Base-by-base conservation (phyloP, 1,284 basidiomycete genomes). In the Irpex sp. region DNA sequence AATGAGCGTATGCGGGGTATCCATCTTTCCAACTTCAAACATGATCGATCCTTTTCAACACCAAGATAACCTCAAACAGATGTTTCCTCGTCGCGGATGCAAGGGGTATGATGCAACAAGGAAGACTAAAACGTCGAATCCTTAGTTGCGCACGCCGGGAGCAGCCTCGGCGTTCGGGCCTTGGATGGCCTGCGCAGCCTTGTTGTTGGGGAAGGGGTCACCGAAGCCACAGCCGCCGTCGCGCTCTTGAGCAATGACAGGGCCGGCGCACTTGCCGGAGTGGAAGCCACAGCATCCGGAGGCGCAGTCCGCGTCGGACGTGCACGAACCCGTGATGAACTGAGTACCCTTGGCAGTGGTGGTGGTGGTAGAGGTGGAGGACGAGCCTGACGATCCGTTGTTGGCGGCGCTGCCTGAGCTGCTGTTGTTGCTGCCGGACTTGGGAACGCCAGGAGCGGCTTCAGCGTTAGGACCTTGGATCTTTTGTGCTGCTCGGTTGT, bases 221-320 rank as follows among this genome's bases (percentile, higher is more conserved):
- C 54, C 54, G 54, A 56, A 56, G 19, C 54, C 54, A 37, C 54
- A 56, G 54, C 54, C 54, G 34, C 54, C 54, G 54, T 56, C 54
- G 3, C 54, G 54, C 54, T 56, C 54, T 11, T 56, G 54, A 11
- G 54, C 54, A 34, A 56, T 56, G 54, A 56, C 54, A 11, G 54
- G 31, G 2, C 54, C 54, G 37, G 54, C 54, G 31, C 54, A 56
- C 54, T 56, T 56, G 54, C 54, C 54, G 31, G n/a, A 17, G 3
- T 56, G 8, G 31, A 56, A 56, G 3, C 54, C 54, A 56, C 54
- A 56, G 54, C 54, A 56, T 8, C 26, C 54, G 15, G 54, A 56
- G n/a, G 54, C 54, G 17, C 54, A 56, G 54, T 56, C 54, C 7
- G 54, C 26, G 54, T 56, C 54, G 31, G 9, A 9, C 34, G 26